These are phyloP conservation scores for Schizosaccharomyces cryophilus DNA, from an alignment of 805 yeast species.

Conservation along the genomic window DNA sequence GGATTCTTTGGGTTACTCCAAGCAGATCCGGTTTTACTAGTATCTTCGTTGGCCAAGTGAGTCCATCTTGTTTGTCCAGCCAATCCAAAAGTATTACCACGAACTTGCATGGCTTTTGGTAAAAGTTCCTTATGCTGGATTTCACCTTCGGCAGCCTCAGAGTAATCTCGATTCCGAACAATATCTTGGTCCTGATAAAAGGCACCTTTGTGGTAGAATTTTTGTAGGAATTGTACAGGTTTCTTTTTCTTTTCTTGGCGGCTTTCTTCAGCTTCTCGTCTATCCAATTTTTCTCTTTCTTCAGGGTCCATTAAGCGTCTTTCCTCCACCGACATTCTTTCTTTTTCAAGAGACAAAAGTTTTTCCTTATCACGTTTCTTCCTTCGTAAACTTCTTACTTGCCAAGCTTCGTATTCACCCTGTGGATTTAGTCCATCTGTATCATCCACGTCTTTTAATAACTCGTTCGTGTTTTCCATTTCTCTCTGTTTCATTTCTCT, in stretches of 20 bases:
- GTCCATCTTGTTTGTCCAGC: slow-evolving; percentile 13
- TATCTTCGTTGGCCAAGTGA: slow-evolving; percentile 14
- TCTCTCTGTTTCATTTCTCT: slow-evolving; percentile 1
- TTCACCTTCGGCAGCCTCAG: slow-evolving; percentile 13
- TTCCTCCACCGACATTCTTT: slow-evolving; percentile 15
- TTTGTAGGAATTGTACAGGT: slow-evolving; percentile 8
- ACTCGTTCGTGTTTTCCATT: neutral
- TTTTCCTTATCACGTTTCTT: slow-evolving; percentile 17
- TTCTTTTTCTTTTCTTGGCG: slow-evolving; percentile 6
- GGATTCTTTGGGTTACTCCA: neutral
- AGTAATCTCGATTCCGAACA: slow-evolving; percentile 11
- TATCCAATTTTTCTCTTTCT: slow-evolving; percentile 8
- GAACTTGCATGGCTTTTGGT: slow-evolving; percentile 13
- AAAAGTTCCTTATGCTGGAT: slow-evolving; percentile 12
- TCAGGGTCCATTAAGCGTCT: slow-evolving; percentile 14
- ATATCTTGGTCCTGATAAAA: slow-evolving; percentile 10
- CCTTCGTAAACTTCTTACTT: slow-evolving; percentile 18
- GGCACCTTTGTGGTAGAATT: slow-evolving; percentile 13
- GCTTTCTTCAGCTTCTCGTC: slow-evolving; percentile 6
- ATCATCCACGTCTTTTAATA: slow-evolving; percentile 22
- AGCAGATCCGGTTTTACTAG: slow-evolving; percentile 5
- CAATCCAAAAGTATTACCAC: slow-evolving; percentile 12
- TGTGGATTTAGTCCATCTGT: slow-evolving; percentile 34
- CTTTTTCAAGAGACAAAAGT: slow-evolving; percentile 15
- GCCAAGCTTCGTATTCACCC: slow-evolving; percentile 21